A percentile compares a stretch with the other conserved stretches of the same genome.
phyloP scores from a whole-genome alignment of 495 filamentous ascomycete species.

The Daldinia caldariorum region DNA sequence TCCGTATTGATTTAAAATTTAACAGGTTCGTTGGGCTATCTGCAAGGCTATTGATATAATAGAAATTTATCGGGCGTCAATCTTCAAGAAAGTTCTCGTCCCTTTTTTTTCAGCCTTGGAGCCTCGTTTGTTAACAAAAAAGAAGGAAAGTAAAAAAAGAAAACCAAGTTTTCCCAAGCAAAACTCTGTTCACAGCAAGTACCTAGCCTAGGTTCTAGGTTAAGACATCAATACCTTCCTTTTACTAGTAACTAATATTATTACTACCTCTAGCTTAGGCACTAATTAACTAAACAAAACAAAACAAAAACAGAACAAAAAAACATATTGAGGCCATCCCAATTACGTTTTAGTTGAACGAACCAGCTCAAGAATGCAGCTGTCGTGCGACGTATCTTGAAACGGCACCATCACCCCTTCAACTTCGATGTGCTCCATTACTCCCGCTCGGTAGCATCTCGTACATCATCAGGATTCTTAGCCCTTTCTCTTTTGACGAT shows the following conservation, averaged over 20 bases:
- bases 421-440: conserved; percentile 24
- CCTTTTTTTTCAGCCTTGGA: neutral
- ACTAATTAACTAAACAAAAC: neutral
- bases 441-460: conserved; percentile 31
- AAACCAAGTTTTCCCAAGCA: neutral
- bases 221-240: neutral
- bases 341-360: neutral
- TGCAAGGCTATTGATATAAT: conserved; percentile 30
- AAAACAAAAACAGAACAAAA: neutral
- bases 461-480: conserved; percentile 40
- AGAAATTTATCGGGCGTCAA: conserved; percentile 21
- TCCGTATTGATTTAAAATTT: conserved; percentile 22
- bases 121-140: no score
- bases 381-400: conserved; percentile 36
- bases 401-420: conserved; percentile 22
- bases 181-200: neutral
- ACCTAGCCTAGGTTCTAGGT: neutral
- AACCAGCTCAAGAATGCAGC: neutral
- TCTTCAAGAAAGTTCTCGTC: conserved; percentile 9
- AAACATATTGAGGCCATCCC: neutral
- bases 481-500: conserved; percentile 27
- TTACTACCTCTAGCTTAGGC: neutral
- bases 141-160: no score
- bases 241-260: neutral
- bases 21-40: conserved; percentile 12